Base-by-base conservation (phyloP, 2,329 filamentous ascomycete genomes). In the Verticillium klebahnii region DNA sequence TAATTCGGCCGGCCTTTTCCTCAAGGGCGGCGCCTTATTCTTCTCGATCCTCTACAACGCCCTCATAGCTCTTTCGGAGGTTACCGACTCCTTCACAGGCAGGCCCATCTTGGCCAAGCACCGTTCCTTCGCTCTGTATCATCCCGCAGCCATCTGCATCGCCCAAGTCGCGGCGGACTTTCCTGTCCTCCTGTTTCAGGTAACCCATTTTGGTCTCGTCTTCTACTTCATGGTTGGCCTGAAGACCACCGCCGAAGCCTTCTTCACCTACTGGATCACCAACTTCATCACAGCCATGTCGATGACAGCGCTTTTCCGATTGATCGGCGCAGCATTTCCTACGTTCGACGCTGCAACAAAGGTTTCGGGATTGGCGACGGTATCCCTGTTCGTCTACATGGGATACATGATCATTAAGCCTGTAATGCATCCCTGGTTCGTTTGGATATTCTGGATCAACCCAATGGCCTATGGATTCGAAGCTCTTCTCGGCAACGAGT, bases 301-400 rank as follows among this genome's bases (percentile, higher is more conserved):
- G 63, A 92, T 93, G 87, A 88, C 84, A 37, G 90, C 88, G 73
- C 78, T 92, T 50, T 94, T 94, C 78, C 82, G 90, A 34, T 89
- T 86, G 0, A 85, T 93, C 67, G 90, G 86, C 0, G 86, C 89
- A 0, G 73, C 88, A 1, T 92, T 90, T 0, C 82, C 85, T 58
- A 90, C 89, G 0, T 77, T 87, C 0, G 81, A 83, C 0, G 82
- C 85, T 63, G 83, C 84, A 7, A 80, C 86, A 76, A 76, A 78
- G 0, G 70, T 82, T 2, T 77, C 82, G 0, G 82, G 81, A 14
- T 73, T 86, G 0, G 67, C 85, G 64, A 82, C 88, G 9, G 71
- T 90, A 29, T 82, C 82, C n/a, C 78, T 89, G 9, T 80, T 88
- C 68, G 86, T 80, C 23, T 82, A 81, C 70, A 37, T 31, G 52